Conservation (phyloP, 208 protist species). For the Leishmania lainsoni region DNA sequence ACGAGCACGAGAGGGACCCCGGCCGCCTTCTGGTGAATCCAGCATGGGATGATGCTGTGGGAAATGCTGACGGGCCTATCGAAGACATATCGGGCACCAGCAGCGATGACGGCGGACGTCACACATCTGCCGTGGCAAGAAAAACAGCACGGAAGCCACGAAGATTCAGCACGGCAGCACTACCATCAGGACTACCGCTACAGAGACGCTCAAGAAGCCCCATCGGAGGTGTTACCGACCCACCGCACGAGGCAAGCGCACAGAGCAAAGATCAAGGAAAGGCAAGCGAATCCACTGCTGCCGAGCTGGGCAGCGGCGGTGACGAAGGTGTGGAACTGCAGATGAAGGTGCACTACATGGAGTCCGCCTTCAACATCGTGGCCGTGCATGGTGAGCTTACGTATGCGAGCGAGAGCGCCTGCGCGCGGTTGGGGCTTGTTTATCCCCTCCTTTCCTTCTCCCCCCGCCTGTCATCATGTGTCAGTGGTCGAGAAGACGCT, state of each 20-base stretch:
- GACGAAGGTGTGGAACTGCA: slow-evolving; percentile 30
- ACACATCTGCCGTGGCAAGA: not conserved
- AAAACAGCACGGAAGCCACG: not conserved
- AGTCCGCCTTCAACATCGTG: slow-evolving; percentile 36
- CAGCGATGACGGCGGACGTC: not conserved
- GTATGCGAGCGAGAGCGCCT: slow-evolving; percentile 27
- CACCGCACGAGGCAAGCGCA: not conserved
- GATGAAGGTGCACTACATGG: slow-evolving; percentile 28
- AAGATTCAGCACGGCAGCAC: not conserved
- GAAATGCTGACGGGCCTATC: not conserved
- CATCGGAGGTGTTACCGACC: not conserved
- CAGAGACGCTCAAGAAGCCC: not conserved
- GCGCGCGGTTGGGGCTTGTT: slow-evolving; percentile 15
- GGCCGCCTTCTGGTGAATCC: not conserved
- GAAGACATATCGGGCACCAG: slow-evolving; percentile 8
- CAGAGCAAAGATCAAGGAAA: not conserved
- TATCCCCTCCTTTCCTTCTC: not conserved
- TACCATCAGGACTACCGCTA: not conserved
- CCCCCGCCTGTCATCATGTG: not conserved
- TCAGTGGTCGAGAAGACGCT: slow-evolving; percentile 1
- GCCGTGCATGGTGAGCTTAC: slow-evolving; percentile 29
- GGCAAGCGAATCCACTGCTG: not conserved
- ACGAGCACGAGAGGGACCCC: not conserved
- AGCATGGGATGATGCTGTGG: not conserved
- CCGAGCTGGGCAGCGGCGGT: not conserved